phyloP scores from a whole-genome alignment of 495 filamentous ascomycete genomes.

The Aspergillus carlsbadensis region DNA sequence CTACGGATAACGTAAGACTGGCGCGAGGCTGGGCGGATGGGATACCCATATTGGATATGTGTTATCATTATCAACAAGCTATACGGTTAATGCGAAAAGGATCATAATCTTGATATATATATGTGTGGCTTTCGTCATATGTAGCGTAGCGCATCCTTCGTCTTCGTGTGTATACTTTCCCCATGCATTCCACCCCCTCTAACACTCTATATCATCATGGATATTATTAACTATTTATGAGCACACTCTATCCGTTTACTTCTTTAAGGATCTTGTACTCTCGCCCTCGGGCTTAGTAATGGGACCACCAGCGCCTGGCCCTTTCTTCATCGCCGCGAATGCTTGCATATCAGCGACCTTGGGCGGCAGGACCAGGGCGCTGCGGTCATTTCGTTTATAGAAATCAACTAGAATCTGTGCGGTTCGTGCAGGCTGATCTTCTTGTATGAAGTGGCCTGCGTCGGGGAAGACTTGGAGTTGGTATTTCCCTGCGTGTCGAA shows the following conservation, averaged over 20 bases:
- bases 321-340: constrained; percentile 44
- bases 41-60: too few species aligned
- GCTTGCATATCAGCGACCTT: constrained; percentile 72
- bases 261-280: constrained; percentile 4
- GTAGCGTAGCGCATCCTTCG: neutral
- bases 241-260: neutral
- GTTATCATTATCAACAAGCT: neutral
- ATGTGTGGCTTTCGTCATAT: neutral
- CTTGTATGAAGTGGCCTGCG: constrained; percentile 94
- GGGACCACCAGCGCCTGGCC: constrained; percentile 12
- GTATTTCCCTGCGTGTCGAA: constrained; percentile 71
- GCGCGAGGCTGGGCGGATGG: too few species aligned
- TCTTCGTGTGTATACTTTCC: neutral
- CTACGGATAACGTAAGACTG: too few species aligned
- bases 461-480: constrained; percentile 92
- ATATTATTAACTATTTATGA: neutral
- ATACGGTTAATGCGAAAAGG: neutral
- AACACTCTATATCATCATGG: neutral
- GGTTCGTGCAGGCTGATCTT: constrained; percentile 87
- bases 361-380: constrained; percentile 78
- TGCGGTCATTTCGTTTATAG: constrained; percentile 83
- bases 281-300: neutral
- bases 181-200: neutral
- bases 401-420: constrained; percentile 86
- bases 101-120: neutral